Evolutionary conservation across 176 grass and related monocot genomes (phyloP).

Genomic region (Ampelocalamus luodianensis): DNA sequence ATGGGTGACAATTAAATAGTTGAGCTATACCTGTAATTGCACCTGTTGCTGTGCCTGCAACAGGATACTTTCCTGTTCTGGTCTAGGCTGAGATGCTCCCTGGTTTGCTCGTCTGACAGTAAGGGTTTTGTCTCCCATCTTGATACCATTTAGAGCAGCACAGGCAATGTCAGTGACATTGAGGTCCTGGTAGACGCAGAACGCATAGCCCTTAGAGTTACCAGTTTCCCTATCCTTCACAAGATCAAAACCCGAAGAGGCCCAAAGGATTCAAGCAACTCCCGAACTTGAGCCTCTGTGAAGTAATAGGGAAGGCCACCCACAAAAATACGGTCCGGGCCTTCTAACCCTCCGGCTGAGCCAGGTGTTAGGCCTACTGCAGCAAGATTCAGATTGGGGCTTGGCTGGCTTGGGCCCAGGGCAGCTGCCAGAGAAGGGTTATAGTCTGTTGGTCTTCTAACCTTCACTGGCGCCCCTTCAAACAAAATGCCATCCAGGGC

Average conservation of each 20-base stretch:
- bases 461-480: constrained; percentile 95
- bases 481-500: constrained; percentile 97
- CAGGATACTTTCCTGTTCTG: constrained; percentile 91
- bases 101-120: constrained; percentile 95
- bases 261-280: constrained; percentile 94
- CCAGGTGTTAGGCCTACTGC: constrained; percentile 87
- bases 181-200: constrained; percentile 94
- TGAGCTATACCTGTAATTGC: constrained; percentile 73
- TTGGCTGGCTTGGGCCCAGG: constrained; percentile 91
- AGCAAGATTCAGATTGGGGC: constrained; percentile 86
- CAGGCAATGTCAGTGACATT: constrained; percentile 96
- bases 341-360: constrained; percentile 89
- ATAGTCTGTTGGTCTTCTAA: constrained; percentile 92
- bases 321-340: constrained; percentile 96
- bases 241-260: constrained; percentile 89
- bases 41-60: constrained; percentile 98
- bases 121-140: constrained; percentile 99
- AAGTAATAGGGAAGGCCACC: constrained; percentile 99
- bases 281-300: constrained; percentile 94
- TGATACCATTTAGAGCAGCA: constrained; percentile 96
- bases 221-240: constrained; percentile 99
- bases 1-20: constrained; percentile 1
- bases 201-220: constrained; percentile 98
- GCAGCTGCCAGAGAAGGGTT: constrained; percentile 96
- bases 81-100: constrained; percentile 80